Evolutionary conservation across 805 yeast genomes (phyloP).

Genomic region (Nakazawaea ishiwadae): DNA sequence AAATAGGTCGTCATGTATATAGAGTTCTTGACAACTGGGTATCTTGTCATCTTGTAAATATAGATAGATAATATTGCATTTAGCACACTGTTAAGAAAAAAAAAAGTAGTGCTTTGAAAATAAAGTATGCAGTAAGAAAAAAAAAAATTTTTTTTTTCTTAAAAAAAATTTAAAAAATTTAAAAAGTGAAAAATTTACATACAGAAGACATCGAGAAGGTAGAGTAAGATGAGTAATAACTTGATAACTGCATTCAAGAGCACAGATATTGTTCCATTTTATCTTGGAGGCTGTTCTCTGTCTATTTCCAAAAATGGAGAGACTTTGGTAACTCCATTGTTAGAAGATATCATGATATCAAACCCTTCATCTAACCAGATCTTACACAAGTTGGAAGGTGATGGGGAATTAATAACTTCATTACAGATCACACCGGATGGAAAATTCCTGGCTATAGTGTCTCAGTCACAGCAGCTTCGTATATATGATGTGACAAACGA

Average conservation of each 20-base stretch:
- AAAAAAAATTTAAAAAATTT: neutral
- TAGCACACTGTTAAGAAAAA: no score
- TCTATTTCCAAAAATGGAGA: conserved; percentile 58
- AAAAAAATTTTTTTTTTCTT: conserved; percentile 3
- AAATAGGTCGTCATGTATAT: no score
- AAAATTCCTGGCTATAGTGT: conserved; percentile 58
- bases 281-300: conserved; percentile 79
- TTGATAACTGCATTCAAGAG: conserved; percentile 38
- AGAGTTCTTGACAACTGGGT: neutral
- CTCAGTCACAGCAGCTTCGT: conserved; percentile 79
- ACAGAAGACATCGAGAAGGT: neutral
- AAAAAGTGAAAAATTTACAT: conserved; percentile 2
- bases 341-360: conserved; percentile 72
- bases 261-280: conserved; percentile 69
- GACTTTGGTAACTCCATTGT: conserved; percentile 71
- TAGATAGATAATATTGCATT: no score
- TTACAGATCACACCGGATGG: conserved; percentile 78
- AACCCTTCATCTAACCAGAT: conserved; percentile 54
- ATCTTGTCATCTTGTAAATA: no score
- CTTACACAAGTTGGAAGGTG: conserved; percentile 69
- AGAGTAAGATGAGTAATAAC: conserved; percentile 1
- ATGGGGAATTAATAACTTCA: conserved; percentile 76
- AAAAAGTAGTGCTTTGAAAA: no score
- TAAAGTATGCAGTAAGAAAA: neutral
- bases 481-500: conserved; percentile 46